These are phyloP conservation scores for Cladosporium phlei DNA, from an alignment of 2,329 filamentous ascomycete species.

Conservation along the genomic window DNA sequence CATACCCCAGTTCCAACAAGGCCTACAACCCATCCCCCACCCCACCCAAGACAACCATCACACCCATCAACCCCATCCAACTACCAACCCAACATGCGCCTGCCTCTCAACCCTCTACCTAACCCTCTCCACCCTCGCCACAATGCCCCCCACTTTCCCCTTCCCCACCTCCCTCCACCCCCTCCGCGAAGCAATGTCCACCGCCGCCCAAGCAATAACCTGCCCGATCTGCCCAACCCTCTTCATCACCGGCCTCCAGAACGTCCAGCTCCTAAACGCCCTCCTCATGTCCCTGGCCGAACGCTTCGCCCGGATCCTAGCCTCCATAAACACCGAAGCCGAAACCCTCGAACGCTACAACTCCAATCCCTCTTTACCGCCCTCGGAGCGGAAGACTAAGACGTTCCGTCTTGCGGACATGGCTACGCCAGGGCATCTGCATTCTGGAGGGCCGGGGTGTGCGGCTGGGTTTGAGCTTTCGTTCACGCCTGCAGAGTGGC, in stretches of 20 bases:
- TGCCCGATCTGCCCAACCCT: conserved; percentile 41
- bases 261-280: conserved; percentile 39
- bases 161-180: conserved; percentile 42
- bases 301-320: conserved; percentile 39
- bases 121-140: conserved; percentile 39
- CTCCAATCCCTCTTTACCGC: not conserved
- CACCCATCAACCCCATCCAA: not conserved
- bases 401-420: conserved; percentile 42
- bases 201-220: conserved; percentile 35
- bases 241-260: conserved; percentile 43
- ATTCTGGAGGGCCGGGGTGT: conserved; percentile 40
- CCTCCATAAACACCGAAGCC: conserved; percentile 38
- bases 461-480: conserved; percentile 42
- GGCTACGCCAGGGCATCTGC: conserved; percentile 36
- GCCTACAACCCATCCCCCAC: not conserved
- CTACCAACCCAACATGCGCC: conserved; percentile 29
- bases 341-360: conserved; percentile 20
- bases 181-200: conserved; percentile 40
- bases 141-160: conserved; percentile 30
- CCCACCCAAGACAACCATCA: not conserved
- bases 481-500: conserved; percentile 43
- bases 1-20: not conserved
- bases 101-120: conserved; percentile 46
- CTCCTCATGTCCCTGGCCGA: conserved; percentile 40
- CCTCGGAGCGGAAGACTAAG: conserved; percentile 25